A percentile compares a stretch with the other conserved stretches of the same genome.
phyloP scores from a whole-genome alignment of 176 grass and related monocot species.

The Raddia distichophylla region DNA sequence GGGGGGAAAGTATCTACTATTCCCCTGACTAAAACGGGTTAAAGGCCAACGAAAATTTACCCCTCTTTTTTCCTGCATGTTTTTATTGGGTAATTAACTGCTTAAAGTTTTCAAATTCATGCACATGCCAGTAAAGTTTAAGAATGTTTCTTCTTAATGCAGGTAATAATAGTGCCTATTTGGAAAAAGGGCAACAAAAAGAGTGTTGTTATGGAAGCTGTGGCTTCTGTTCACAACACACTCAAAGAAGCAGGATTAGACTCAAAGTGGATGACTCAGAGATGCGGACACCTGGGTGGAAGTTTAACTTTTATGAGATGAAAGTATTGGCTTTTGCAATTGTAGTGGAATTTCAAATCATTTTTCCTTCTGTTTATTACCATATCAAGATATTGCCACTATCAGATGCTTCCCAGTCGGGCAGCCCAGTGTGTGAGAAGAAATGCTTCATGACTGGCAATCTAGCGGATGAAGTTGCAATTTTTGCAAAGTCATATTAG shows the following conservation, averaged over 20 bases:
- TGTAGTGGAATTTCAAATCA: slow-evolving; percentile 61
- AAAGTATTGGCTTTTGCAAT: slow-evolving; percentile 65
- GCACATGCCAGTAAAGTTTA: neutral
- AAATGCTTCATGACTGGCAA: slow-evolving; percentile 98
- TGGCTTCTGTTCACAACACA: slow-evolving; percentile 60
- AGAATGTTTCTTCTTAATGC: slow-evolving; percentile 22
- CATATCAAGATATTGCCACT: slow-evolving; percentile 74
- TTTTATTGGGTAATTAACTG: slow-evolving; percentile 1
- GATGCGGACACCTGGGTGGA: slow-evolving; percentile 80
- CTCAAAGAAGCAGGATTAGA: slow-evolving; percentile 82
- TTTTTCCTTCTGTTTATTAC: slow-evolving; percentile 6
- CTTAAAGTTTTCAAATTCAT: slow-evolving; percentile 21
- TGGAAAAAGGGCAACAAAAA: slow-evolving; percentile 90
- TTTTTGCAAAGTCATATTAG: slow-evolving; percentile 95
- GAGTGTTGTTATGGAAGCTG: slow-evolving; percentile 76
- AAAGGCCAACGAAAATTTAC: slow-evolving; percentile 68
- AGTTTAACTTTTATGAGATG: slow-evolving; percentile 99
- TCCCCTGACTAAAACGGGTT: slow-evolving; percentile 15
- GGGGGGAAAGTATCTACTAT: slow-evolving; percentile 53
- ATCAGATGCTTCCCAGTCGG: slow-evolving; percentile 96
- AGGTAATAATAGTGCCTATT: slow-evolving; percentile 94
- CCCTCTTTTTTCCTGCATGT: neutral
- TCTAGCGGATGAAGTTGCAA: slow-evolving; percentile 78
- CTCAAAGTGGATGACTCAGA: slow-evolving; percentile 94
- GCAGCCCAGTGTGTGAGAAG: slow-evolving; percentile 72